Base-by-base conservation (phyloP, 345 rosid species). In the Adansonia digitata region DNA sequence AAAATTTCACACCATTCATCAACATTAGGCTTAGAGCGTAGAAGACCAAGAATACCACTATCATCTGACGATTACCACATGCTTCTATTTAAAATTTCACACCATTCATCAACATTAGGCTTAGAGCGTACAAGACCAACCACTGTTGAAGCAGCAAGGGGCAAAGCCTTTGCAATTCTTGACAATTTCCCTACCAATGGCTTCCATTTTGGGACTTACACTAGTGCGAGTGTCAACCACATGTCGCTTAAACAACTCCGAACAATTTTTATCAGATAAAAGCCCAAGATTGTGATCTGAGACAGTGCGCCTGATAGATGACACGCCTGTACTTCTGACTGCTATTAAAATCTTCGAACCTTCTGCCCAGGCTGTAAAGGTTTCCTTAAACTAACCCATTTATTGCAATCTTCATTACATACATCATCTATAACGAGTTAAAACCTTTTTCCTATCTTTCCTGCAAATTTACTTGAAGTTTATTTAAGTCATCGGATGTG, bases 371-470 rank as follows among this genome's bases (percentile, higher is more conserved):
- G 73, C 46, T 48, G 65, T 0, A 79, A 31, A 45, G 85, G 76
- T 24, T 63, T 64, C 52, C 69, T 18, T 20, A 82, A 11, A 24
- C 70, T 62, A 37, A 73, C 81, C 84, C 84, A 80, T 11, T 81
- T 75, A 20, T 3, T 35, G 45, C 68, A 65, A 46, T 63, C 59
- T 59, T 48, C 46, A 2, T 17, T 59, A 70, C 76, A 63, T 40
- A 80, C 68, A 76, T 78, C 86, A 75, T 83, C 82, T 18, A 80
- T 13, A 46, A 81, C 76, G 31, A 83, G 74, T 24, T 78, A 59
- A 69, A 80, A 79, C 52, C 26, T 83, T 69, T 4, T 27, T 9
- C 75, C 82, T 0, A 18, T 68, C 48, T 46, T 39, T 43, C 59
- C 39, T 66, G 73, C 76, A 83, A 46, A 46, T 73, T 61, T 55